Base-by-base conservation (phyloP, 2,329 filamentous ascomycete genomes). In the Colletotrichum musicola region DNA sequence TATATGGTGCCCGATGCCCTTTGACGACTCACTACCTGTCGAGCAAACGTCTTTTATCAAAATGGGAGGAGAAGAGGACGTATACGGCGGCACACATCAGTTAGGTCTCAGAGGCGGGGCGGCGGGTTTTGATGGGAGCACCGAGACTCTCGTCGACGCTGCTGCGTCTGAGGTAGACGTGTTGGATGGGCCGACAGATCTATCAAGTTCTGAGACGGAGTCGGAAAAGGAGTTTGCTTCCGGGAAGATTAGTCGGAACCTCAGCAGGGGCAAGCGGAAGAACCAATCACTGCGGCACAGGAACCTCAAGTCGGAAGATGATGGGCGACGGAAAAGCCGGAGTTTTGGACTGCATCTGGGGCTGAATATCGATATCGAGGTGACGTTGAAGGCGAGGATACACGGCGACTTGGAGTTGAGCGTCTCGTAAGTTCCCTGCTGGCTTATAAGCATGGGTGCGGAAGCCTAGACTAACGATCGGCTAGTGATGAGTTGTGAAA, bases 11-110 rank as follows among this genome's bases (percentile, higher is more conserved):
- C 65, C 65, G 18, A 68, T 68, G 65, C 65, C 65, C 0, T 68
- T 68, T 1, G 65, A 68, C 44, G 50, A 68, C 12, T 68, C 65
- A 3, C 3, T 68, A 16, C 65, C 65, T 7, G 25, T 68, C 7
- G 65, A 68, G 27, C 62, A 68, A 13, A 65, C 65, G 49, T 68
- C 65, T 9, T 68, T 68, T 4, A 68, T 68, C 42, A 38, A 60
- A 3, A 68, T 68, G 62, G 62, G 46, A 51, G 44, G 18, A 6
- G 22, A 51, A 6, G 40, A 42, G 12, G 22, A 13, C 9, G 9
- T 35, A 10, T 35, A 35, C 35, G 44, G 14, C 22, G 12, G 13
- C 10, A 7, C 16, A 14, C 14, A 40, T 9, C 53, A 38, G 13
- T 25, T 7, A 18, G 38, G 14, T 20, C n/a, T 47, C 3, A 47